Base-by-base conservation (phyloP, 495 filamentous ascomycete species). In the Trichoderma asperelloides region DNA sequence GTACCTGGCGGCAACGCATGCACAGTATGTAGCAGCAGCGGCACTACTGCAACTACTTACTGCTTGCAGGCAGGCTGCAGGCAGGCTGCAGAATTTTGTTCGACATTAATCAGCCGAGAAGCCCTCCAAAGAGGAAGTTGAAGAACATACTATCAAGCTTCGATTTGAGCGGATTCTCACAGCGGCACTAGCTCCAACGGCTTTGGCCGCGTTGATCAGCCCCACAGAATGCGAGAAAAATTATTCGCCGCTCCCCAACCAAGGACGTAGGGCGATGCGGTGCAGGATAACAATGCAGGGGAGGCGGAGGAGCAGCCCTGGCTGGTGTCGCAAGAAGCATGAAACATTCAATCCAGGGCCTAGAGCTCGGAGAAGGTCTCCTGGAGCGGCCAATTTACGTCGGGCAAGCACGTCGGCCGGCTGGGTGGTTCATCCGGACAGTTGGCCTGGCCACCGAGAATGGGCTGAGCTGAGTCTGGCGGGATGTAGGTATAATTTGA, bases 121-220 rank as follows among this genome's bases (percentile, higher is more conserved):
- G 33, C 12, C 11, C 55, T 28, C 55, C 25, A 60, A 60, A 60
- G 2, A 30, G 55, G 55, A 60, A 60, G 55, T 18, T 60, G 55
- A 30, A 25, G 25, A 15, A 28, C 55, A 15, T 4, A 21, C 25
- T 51, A 51, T 51, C 23, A 30, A 60, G 55, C 55, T 33, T 60
- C 55, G 55, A 30, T 18, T 33, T 60, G 55, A 60, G 11, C 16
- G 49, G 55, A 60, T 30, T 60, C 55, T 21, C 55, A 30, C n/a
- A 30, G 25, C 25, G 55, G 27, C 55, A 3, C 55, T 30, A 60
- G 49, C 25, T 30, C 25, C 12, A 60, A 60, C 55, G 55, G 55
- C 55, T 60, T 28, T 30, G 55, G 55, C 55, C 55, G 55, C 25
- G 55, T 60, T 60, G 55, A 60, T 60, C 55, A 28, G 55, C 25